Evolutionary conservation across 805 yeast genomes (phyloP).

Genomic region (Ogataea wickerhamii): DNA sequence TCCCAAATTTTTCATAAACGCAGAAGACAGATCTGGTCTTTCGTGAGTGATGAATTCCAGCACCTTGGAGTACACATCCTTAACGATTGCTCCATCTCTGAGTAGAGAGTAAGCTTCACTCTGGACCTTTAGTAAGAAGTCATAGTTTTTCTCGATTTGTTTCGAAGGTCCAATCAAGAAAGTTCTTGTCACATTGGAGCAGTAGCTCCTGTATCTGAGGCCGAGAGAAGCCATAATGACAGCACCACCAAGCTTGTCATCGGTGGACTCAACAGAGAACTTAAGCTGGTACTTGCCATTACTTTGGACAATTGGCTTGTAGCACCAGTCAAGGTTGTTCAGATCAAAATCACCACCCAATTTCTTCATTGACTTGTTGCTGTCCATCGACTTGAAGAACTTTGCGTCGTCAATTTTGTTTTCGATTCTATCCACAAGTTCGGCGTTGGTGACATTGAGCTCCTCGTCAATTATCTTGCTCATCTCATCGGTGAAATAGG

Average conservation of each 20-base stretch:
- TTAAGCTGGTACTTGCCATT: constrained; percentile 81
- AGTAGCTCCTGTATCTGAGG: constrained; percentile 80
- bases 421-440: constrained; percentile 73
- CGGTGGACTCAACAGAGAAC: constrained; percentile 76
- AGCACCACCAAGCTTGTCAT: constrained; percentile 64
- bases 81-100: constrained; percentile 67
- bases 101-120: constrained; percentile 54
- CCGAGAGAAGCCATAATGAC: constrained; percentile 83
- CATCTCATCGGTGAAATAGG: constrained; percentile 82
- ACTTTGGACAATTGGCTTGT: constrained; percentile 85
- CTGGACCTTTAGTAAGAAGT: constrained; percentile 68
- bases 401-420: constrained; percentile 75
- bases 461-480: constrained; percentile 85
- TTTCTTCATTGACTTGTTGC: constrained; percentile 46
- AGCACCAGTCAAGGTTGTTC: constrained; percentile 85
- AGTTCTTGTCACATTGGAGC: constrained; percentile 84
- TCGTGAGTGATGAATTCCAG: constrained; percentile 55
- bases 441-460: constrained; percentile 64
- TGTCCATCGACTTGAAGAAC: constrained; percentile 52
- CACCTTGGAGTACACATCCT: constrained; percentile 62
- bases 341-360: constrained; percentile 70
- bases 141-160: constrained; percentile 75
- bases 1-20: constrained; percentile 78
- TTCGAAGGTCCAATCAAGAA: constrained; percentile 85
- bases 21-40: constrained; percentile 59